A percentile compares a stretch with the other conserved stretches of the same genome.
Conservation (phyloP, 768 basidiomycete species). For the Mycena vitilis region DNA sequence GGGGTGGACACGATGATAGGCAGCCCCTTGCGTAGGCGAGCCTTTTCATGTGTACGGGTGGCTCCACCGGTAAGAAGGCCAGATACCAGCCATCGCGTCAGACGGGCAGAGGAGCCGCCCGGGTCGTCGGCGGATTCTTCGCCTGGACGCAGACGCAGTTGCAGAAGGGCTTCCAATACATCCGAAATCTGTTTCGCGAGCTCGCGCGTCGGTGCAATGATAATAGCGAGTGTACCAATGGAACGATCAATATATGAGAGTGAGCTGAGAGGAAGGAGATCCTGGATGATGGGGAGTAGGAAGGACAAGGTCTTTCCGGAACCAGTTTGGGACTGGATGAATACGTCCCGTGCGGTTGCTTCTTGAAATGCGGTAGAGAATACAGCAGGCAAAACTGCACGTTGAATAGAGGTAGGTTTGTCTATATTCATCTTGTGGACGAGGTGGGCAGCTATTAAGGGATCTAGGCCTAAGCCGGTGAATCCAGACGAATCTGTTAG, state of each 20-base stretch:
- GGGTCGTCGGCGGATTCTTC: conserved; percentile 63
- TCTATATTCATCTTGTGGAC: conserved; percentile 81
- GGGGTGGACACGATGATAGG: conserved; percentile 97
- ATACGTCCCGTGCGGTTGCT: conserved; percentile 73
- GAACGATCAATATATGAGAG: conserved; percentile 95
- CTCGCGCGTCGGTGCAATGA: conserved; percentile 95
- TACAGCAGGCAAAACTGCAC: conserved; percentile 73
- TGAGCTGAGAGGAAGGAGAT: conserved; percentile 89
- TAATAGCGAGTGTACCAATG: conserved; percentile 93
- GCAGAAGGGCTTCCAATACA: conserved; percentile 86
- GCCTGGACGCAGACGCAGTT: conserved; percentile 75
- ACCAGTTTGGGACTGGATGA: conserved; percentile 97
- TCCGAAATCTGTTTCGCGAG: conserved; percentile 97
- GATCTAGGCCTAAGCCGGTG: conserved; percentile 83
- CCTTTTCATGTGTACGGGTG: conserved; percentile 95
- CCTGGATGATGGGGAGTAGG: conserved; percentile 94
- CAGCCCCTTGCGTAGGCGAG: conserved; percentile 91
- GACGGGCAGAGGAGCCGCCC: conserved; percentile 54
- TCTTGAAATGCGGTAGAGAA: conserved; percentile 49
- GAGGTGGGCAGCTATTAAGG: conserved; percentile 83
- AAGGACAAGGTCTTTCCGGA: conserved; percentile 96
- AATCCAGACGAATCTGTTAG: conserved; percentile 82
- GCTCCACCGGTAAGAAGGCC: conserved; percentile 95
- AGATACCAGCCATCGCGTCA: conserved; percentile 94
- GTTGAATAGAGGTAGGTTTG: conserved; percentile 92